Conservation (phyloP, 148 eudicot species). For the Persicaria tinctoria region DNA sequence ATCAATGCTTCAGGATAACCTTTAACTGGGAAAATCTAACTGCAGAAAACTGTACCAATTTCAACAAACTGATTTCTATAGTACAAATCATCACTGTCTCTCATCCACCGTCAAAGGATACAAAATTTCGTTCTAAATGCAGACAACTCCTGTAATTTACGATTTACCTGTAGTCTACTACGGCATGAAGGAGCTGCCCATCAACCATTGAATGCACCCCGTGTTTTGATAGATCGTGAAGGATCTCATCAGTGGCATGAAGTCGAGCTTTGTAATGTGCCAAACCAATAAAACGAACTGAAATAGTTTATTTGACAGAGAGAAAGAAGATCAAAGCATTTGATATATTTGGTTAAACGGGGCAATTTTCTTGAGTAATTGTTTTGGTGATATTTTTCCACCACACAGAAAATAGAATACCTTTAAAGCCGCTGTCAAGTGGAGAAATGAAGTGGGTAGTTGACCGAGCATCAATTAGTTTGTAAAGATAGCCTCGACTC, state of each 20-base stretch:
- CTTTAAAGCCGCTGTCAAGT: background rate
- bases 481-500: conserved; percentile 80
- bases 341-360: background rate
- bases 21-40: too few species aligned
- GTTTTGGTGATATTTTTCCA: background rate
- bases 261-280: too few species aligned
- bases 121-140: background rate
- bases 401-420: background rate
- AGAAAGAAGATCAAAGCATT: background rate
- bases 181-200: background rate
- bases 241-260: background rate
- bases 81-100: too few species aligned
- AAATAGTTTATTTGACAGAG: background rate
- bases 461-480: conserved; percentile 19
- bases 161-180: background rate
- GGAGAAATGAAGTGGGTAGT: background rate
- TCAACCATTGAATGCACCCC: background rate
- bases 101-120: background rate
- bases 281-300: background rate
- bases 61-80: background rate
- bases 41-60: too few species aligned
- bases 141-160: background rate
- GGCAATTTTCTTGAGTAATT: background rate
- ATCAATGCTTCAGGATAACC: too few species aligned
- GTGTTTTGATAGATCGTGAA: background rate